Base-by-base conservation (phyloP, 208 protist species). In the Leishmania aethiopica region DNA sequence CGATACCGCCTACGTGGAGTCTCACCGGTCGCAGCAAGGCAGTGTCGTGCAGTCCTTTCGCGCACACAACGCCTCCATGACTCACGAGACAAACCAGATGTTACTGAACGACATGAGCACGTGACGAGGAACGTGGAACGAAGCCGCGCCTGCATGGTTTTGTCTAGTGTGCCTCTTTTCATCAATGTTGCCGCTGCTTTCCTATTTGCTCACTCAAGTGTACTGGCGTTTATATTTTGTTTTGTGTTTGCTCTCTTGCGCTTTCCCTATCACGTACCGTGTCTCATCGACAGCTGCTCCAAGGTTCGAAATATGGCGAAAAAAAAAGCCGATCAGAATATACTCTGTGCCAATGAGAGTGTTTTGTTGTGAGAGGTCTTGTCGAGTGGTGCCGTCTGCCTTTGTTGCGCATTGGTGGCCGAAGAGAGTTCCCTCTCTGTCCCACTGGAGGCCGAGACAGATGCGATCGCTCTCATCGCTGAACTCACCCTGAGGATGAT, bases 41-140 rank as follows among this genome's bases (percentile, higher is more conserved):
- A 77, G 64, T n/a, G 83, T 86, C 28, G 83, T 86, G n/a, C 83
- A 86, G 55, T 83, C 83, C 3, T 86, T 86, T 51, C 83, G 83
- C 37, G 74, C 77, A 13, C 64, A 86, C 67, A 86, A 77, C 60
- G 74, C 78, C 17, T 80, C 74, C 40, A 37, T 79, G 42, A 62
- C 79, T 42, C 25, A 66, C 1, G 75, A 83, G 66, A 45, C 78
- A 57, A 49, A 59, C 11, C 62, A 79, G 57, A 55, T 71, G 47
- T 55, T 81, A 3, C n/a, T 78, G 28, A 55, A 62, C 53, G 62
- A 78, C 19, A 66, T 25, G 37, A 40, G 10, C 75, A 35, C 25
- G 40, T 66, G 57, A 78, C 17, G 51, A 2, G 19, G 6, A 64
- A 13, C 17, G 57, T 28, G 25, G 57, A 19, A 6, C 28, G 49